Base-by-base conservation (phyloP, 768 basidiomycete species). In the Galerina sulciceps region DNA sequence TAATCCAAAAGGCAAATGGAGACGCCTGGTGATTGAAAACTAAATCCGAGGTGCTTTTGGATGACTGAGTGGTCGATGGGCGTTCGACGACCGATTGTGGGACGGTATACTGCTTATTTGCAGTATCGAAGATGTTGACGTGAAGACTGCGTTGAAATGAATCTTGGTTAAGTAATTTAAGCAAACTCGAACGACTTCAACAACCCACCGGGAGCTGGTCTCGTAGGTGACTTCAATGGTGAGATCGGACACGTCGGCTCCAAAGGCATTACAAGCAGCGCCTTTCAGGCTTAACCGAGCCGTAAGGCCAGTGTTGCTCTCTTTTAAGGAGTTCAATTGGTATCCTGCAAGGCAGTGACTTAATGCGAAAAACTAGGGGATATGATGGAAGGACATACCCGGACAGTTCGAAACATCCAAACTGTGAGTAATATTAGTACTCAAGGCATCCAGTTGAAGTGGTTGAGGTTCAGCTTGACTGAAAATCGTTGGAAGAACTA, bases 1-100 rank as follows among this genome's bases (percentile, higher is more conserved):
- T 89, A 61, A 93, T 85, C 90, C 90, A 93, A 68, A 92, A 93
- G 2, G 86, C 84, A 67, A 93, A 93, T 0, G 91, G 90, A 0
- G 77, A 75, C 1, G 79, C 6, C 1, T 86, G 77, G 59, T 85
- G 84, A 67, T 91, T 86, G 76, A 93, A 92, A 3, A 85, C 74
- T 10, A 93, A 76, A 64, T 92, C 90, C 0, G 87, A 87, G 0
- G 69, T 74, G 11, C 72, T 55, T 37, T 67, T 73, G 53, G 76
- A 74, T 0, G 75, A 73, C 11, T n/a, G n/a, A n/a, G 64, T 60
- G 0, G 66, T 69, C 4, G 81, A 73, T 4, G 71, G 81, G 1
- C 77, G 76, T n/a, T 76, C 58, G 17, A 79, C 64, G 17, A 77
- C 71, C 6, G 65, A 96, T 43, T 55, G 37, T 10, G 48, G 90